phyloP scores from a whole-genome alignment of 2,329 filamentous ascomycete genomes.

The Ceratocystis cubensis region DNA sequence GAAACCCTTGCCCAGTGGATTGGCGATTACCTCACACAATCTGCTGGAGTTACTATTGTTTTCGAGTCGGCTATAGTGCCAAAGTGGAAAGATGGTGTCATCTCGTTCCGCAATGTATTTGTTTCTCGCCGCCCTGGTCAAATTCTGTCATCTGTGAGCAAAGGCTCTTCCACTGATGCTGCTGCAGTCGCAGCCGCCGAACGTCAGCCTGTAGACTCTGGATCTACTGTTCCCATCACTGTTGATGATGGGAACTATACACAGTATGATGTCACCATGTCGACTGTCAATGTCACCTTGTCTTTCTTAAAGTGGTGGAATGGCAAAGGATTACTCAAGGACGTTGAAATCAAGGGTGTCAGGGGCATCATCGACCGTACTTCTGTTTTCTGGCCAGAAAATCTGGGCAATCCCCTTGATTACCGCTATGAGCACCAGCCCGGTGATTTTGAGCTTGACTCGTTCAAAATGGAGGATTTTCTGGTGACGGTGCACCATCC shows the following conservation, averaged over 20 bases:
- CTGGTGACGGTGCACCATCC: conserved; percentile 88
- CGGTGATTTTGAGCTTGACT: conserved; percentile 93
- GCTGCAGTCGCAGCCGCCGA: conserved; percentile 74
- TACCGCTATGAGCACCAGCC: conserved; percentile 79
- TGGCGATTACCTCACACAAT: conserved; percentile 88
- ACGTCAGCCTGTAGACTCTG: conserved; percentile 39
- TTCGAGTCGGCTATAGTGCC: conserved; percentile 98
- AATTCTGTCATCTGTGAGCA: conserved; percentile 68
- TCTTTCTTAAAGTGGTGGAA: conserved; percentile 99
- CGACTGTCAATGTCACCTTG: conserved; percentile 88
- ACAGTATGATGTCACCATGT: conserved; percentile 89
- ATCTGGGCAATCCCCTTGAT: conserved; percentile 65
- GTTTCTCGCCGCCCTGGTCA: conserved; percentile 84
- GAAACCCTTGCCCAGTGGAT: conserved; percentile 90
- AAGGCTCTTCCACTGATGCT: conserved; percentile 74
- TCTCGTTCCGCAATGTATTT: conserved; percentile 93
- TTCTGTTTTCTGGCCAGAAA: conserved; percentile 54
- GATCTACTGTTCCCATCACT: conserved; percentile 30
- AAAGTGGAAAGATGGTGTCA: conserved; percentile 88
- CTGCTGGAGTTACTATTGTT: conserved; percentile 82
- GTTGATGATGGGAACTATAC: conserved; percentile 93
- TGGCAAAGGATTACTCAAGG: conserved; percentile 76
- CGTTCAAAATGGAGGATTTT: conserved; percentile 90
- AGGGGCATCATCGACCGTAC: conserved; percentile 86
- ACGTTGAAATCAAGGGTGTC: conserved; percentile 89